phyloP scores from a whole-genome alignment of 1,139 yeast genomes.

The Suhomyces bokatorum region DNA sequence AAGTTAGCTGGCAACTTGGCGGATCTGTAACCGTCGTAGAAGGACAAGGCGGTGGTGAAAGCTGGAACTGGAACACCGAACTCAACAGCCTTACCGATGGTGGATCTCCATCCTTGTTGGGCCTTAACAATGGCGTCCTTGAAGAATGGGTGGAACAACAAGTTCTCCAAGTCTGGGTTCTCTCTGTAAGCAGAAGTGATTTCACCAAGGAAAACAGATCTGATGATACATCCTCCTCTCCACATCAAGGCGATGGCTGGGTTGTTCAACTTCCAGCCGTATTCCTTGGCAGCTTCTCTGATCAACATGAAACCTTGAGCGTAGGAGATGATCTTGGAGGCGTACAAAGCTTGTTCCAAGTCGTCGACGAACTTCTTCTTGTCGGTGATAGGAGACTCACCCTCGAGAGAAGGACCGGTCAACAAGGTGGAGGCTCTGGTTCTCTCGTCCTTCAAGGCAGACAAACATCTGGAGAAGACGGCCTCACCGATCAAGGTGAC shows the following conservation, averaged over 20 bases:
- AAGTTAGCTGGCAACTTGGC: slow-evolving; percentile 95
- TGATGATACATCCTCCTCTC: slow-evolving; percentile 99
- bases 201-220: slow-evolving; percentile 97
- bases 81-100: slow-evolving; percentile 74
- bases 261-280: slow-evolving; percentile 96
- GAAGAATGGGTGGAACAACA: slow-evolving; percentile 95
- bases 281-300: slow-evolving; percentile 96
- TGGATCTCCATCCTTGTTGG: slow-evolving; percentile 92
- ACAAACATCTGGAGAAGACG: slow-evolving; percentile 93
- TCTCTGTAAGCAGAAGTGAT: slow-evolving; percentile 95
- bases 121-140: slow-evolving; percentile 88
- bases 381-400: slow-evolving; percentile 59
- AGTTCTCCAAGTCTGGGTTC: slow-evolving; percentile 90
- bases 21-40: slow-evolving; percentile 99
- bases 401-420: slow-evolving; percentile 70
- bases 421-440: slow-evolving; percentile 75
- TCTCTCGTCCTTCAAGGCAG: slow-evolving; percentile 91
- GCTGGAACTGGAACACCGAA: slow-evolving; percentile 98
- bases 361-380: slow-evolving; percentile 84
- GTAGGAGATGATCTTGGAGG: slow-evolving; percentile 96
- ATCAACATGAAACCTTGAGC: slow-evolving; percentile 99
- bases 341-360: slow-evolving; percentile 97
- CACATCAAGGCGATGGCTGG: slow-evolving; percentile 99
- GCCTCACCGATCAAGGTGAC: slow-evolving; percentile 99
- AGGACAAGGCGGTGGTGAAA: slow-evolving; percentile 91